A percentile compares a stretch with the other conserved stretches of the same genome.
Conservation (phyloP, 805 yeast genomes). For the Hemisphaericaspora nanyangensis region DNA sequence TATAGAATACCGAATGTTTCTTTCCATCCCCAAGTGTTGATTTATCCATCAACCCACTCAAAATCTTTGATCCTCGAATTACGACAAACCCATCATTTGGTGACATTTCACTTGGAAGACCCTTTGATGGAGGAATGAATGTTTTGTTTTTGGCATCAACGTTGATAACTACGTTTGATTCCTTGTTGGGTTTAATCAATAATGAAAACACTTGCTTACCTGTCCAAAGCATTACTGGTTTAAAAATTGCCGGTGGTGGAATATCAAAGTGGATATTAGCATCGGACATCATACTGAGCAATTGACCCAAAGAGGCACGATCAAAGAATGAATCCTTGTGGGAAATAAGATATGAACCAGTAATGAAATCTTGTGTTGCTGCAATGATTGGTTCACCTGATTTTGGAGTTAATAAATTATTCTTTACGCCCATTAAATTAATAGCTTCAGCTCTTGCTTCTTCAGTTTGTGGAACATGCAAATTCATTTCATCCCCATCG, state of each 20-base stretch:
- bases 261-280: constrained; percentile 83
- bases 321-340: constrained; percentile 92
- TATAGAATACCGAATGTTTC: constrained; percentile 92
- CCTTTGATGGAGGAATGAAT: constrained; percentile 67
- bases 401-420: constrained; percentile 90
- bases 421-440: constrained; percentile 95
- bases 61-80: constrained; percentile 81
- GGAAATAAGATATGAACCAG: constrained; percentile 90
- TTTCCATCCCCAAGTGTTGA: constrained; percentile 96
- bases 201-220: constrained; percentile 94
- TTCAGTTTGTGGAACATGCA: constrained; percentile 98
- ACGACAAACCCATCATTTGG: constrained; percentile 94
- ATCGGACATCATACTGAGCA: constrained; percentile 94
- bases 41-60: constrained; percentile 96
- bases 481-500: constrained; percentile 99
- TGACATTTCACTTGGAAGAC: constrained; percentile 88
- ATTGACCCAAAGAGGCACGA: constrained; percentile 76
- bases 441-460: constrained; percentile 99
- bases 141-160: constrained; percentile 94
- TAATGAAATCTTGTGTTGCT: constrained; percentile 98
- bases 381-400: constrained; percentile 99
- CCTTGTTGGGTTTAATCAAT: constrained; percentile 75
- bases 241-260: constrained; percentile 92
- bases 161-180: constrained; percentile 79
- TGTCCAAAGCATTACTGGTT: constrained; percentile 91